Evolutionary conservation across 2,329 filamentous ascomycete genomes (phyloP), one percentile per base, ranked within the genome.

Genomic region (Aureobasidium sp.): DNA sequence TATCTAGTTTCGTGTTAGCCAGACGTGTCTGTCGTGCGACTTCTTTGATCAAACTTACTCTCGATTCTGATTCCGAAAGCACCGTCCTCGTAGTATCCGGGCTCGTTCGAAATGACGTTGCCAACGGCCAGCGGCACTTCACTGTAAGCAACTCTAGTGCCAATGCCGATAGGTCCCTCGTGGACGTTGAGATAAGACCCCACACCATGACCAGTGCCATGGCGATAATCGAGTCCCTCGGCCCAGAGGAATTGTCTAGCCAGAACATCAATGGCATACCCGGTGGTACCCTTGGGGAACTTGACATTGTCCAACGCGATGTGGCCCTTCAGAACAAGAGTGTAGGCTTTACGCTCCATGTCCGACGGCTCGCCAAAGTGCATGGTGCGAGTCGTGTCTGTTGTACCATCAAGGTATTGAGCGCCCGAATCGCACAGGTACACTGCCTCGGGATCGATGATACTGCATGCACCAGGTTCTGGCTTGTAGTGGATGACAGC

Each of bases 391-490:
- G 94, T 99, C 0, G 90, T 95, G 70, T 99, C 94, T 0, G 94
- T 99, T 0, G 94, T 99, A 60, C 94, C 94, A 71, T 99, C 94
- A 2, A 88, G 80, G 69, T 93, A 99, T 73, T 99, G 94, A n/a
- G 89, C 94, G 23, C 94, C 94, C 23, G 94, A 97, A 74, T 99
- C 94, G 71, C 94, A 99, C 2, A 99, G 84, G 69, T 99, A 99
- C 61, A 99, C 84, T 15, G 86, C 85, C 7, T 85, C 84, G 0
- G 90, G 90, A 66, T 99, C 90, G 67, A 99, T 90, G 29, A 83
- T 77, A 9, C 91, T 83, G 74, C 93, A 97, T 64, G 81, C 87
- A 21, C 88, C 90, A 60, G 82, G 84, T 70, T 96, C 89, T 0
- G 94, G 92, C 66, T 88, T 89, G 78, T 99, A 99, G 72, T 99